Base-by-base conservation (phyloP, 495 filamentous ascomycete genomes). In the Cercophora samala region DNA sequence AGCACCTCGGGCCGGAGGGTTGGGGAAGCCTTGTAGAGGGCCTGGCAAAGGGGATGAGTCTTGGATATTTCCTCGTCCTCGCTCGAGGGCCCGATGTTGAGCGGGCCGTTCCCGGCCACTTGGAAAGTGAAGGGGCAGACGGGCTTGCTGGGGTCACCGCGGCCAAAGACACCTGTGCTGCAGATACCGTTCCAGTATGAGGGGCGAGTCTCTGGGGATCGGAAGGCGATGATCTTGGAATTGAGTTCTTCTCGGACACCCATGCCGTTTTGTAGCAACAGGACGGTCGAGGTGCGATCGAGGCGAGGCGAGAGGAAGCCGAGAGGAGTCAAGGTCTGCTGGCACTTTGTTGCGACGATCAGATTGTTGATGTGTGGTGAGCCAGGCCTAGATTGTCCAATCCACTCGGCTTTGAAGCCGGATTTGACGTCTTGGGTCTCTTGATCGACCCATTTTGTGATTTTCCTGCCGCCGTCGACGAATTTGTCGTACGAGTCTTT, bases 181-280 rank as follows among this genome's bases (percentile, higher is more conserved):
- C 87, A 81, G 58, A 93, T 82, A 1, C 87, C 88, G 21, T 86
- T 74, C 68, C 91, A 82, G 72, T 90, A 93, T 51, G 85, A 76
- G 17, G 92, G 91, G 13, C 90, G 82, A 1, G 70, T 77, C 13
- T 69, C 67, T 1, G 82, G 80, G 70, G 92, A 81, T 1, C 86
- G 81, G 72, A 92, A 93, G 4, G 90, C 67, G 5, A 78, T 66
- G 18, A 77, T 61, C 53, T 86, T 89, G 22, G 93, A 76, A 65
- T 88, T 84, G 13, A 46, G 37, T 46, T 46, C 37, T 46, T 46
- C 37, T 2, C 13, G 5, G 8, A 46, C 37, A 19, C 90, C 92
- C 87, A 94, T 88, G 19, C 91, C 91, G 67, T 93, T 93, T 65
- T 94, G 91, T 9, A 93, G 73, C 29, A 96, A 87, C 18, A 91